Conservation (phyloP, 805 yeast genomes). For the Pichia deserticola region DNA sequence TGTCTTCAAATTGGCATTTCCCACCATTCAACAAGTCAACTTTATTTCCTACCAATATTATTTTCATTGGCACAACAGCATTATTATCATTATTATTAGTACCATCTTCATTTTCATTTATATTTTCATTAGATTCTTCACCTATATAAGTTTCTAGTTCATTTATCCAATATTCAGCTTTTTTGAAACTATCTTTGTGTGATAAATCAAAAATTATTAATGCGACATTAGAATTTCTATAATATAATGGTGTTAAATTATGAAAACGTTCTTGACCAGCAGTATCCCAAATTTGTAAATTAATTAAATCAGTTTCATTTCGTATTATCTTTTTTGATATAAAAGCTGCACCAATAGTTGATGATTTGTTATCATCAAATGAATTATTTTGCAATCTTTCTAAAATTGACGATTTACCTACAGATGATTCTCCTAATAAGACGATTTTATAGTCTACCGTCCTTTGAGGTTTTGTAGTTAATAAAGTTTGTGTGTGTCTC, state of each 20-base stretch:
- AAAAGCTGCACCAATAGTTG: constrained; percentile 99
- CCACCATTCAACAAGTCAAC: constrained; percentile 42
- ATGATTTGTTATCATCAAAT: constrained; percentile 74
- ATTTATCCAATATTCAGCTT: constrained; percentile 86
- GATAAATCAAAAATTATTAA: constrained; percentile 82
- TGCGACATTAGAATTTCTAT: constrained; percentile 76
- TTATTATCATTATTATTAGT: not conserved
- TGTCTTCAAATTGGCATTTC: constrained; percentile 18
- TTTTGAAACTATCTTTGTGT: constrained; percentile 42
- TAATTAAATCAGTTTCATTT: constrained; percentile 23
- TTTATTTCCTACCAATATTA: constrained; percentile 75
- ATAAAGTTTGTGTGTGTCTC: not conserved
- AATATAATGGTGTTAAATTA: constrained; percentile 77
- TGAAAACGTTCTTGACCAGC: constrained; percentile 93
- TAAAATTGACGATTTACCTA: constrained; percentile 68
- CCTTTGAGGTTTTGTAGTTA: constrained; percentile 17
- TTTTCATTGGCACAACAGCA: constrained; percentile 19
- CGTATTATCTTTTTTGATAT: constrained; percentile 65
- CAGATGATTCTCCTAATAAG: constrained; percentile 46
- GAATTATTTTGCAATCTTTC: constrained; percentile 65
- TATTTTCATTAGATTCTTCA: constrained; percentile 14
- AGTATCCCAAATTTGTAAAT: constrained; percentile 83
- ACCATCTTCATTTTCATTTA: not conserved
- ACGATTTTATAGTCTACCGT: constrained; percentile 30
- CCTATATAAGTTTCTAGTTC: constrained; percentile 43